Conservation (phyloP, 176 grass and related monocot genomes). For the Juncus effusus region DNA sequence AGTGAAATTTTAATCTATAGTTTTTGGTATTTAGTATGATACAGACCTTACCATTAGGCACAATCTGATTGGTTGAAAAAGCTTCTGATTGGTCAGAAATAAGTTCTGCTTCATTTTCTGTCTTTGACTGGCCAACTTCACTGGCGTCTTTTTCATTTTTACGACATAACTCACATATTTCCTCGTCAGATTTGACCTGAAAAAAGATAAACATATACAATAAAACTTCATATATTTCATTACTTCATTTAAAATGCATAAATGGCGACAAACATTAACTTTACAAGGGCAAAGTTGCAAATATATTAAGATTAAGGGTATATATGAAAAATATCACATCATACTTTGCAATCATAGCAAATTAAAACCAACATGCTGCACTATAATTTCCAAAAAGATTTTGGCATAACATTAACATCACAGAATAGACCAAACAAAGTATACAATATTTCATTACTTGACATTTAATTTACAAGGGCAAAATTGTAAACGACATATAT, state of each 20-base stretch:
- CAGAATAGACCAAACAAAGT: too few relatives aligned
- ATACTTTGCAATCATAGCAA: constrained; percentile 57
- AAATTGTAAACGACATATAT: constrained; percentile 15
- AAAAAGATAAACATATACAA: background rate
- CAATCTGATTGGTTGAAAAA: constrained; percentile 20
- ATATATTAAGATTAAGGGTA: background rate
- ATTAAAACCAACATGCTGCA: constrained; percentile 88
- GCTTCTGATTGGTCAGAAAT: constrained; percentile 37
- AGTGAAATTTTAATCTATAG: constrained; percentile 5
- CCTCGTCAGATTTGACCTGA: constrained; percentile 41
- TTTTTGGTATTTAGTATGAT: constrained; percentile 23
- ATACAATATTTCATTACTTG: too few relatives aligned
- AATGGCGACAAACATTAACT: background rate
- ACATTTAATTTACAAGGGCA: background rate
- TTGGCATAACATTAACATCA: too few relatives aligned
- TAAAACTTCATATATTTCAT: too few relatives aligned
- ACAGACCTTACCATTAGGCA: constrained; percentile 88
- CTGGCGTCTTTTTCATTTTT: constrained; percentile 46
- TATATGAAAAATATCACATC: constrained; percentile 17
- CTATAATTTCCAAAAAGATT: background rate
- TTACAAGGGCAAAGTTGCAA: background rate
- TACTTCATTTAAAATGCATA: too few relatives aligned
- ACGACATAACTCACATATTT: constrained; percentile 72
- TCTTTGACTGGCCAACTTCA: constrained; percentile 10
- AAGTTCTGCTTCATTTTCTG: constrained; percentile 29